phyloP scores from a whole-genome alignment of 495 filamentous ascomycete genomes.

The Xylona heveae region DNA sequence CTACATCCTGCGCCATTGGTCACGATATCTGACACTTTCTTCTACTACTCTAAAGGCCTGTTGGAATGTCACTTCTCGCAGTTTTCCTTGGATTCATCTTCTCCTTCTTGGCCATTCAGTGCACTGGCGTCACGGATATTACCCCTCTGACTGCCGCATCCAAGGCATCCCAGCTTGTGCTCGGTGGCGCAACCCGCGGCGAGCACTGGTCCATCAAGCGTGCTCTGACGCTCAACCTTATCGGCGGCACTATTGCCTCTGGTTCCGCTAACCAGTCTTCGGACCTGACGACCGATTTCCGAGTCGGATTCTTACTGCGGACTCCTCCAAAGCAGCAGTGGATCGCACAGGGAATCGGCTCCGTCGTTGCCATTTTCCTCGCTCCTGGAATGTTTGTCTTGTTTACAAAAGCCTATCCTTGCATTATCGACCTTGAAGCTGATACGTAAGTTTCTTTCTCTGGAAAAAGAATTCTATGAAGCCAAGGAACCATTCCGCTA shows the following conservation, averaged over 20 bases:
- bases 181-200: conserved; percentile 35
- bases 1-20: too few species aligned
- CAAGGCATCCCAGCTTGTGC: conserved; percentile 46
- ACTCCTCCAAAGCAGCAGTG: conserved; percentile 41
- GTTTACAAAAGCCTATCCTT: conserved; percentile 44
- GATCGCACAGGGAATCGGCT: conserved; percentile 38
- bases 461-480: too few species aligned
- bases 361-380: conserved; percentile 37
- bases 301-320: conserved; percentile 38
- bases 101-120: conserved; percentile 45
- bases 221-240: conserved; percentile 38
- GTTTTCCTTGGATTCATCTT: conserved; percentile 43
- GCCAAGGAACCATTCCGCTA: background rate
- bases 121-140: conserved; percentile 37
- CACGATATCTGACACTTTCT: background rate
- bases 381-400: conserved; percentile 41
- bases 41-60: conserved; percentile 5
- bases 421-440: conserved; percentile 26
- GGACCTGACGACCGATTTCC: conserved; percentile 35
- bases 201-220: conserved; percentile 21
- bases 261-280: conserved; percentile 34
- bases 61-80: conserved; percentile 37
- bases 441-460: too few species aligned
- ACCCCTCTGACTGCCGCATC: conserved; percentile 41
- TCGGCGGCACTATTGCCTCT: conserved; percentile 36